These are phyloP conservation scores for Favolaschia claudopus DNA, from an alignment of 768 basidiomycete species.

Conservation along the genomic window DNA sequence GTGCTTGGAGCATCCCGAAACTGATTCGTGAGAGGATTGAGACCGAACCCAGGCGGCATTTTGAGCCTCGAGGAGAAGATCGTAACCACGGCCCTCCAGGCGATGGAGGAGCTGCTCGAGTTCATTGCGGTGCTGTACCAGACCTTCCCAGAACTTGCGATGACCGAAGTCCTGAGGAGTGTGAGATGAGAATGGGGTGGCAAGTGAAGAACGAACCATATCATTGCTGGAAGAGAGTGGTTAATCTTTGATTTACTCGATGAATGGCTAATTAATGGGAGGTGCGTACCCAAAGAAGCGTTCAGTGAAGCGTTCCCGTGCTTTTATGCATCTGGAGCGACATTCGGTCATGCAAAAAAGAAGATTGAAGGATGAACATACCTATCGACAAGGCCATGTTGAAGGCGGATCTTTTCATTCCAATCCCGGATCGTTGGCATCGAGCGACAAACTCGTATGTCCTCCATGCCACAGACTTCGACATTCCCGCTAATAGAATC, in stretches of 20 bases:
- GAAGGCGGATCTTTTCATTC: slow-evolving; percentile 35
- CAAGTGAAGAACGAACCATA: background rate
- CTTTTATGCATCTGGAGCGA: slow-evolving; percentile 43
- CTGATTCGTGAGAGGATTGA: slow-evolving; percentile 22
- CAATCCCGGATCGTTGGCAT: slow-evolving; percentile 38
- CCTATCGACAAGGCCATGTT: slow-evolving; percentile 41
- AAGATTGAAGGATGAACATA: slow-evolving; percentile 1
- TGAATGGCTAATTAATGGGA: background rate
- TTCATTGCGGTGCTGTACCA: slow-evolving; percentile 38
- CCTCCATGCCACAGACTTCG: slow-evolving; percentile 28
- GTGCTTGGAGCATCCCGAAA: slow-evolving; percentile 21
- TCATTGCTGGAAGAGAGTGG: background rate
- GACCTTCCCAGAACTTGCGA: slow-evolving; percentile 40
- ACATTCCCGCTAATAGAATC: slow-evolving; percentile 30
- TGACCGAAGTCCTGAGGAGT: slow-evolving; percentile 53
- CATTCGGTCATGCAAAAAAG: background rate
- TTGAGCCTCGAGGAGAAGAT: slow-evolving; percentile 40
- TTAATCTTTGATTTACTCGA: background rate
- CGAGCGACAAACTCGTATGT: slow-evolving; percentile 35
- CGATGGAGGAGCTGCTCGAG: slow-evolving; percentile 36
- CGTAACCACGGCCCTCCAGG: slow-evolving; percentile 43
- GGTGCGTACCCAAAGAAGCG: slow-evolving; percentile 47
- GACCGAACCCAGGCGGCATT: slow-evolving; percentile 46
- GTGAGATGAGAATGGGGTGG: background rate
- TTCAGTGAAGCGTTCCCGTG: slow-evolving; percentile 44